Evolutionary conservation across 306 rosid genomes (phyloP), one percentile per base, ranked within the genome.

Genomic region (Malus orientalis): DNA sequence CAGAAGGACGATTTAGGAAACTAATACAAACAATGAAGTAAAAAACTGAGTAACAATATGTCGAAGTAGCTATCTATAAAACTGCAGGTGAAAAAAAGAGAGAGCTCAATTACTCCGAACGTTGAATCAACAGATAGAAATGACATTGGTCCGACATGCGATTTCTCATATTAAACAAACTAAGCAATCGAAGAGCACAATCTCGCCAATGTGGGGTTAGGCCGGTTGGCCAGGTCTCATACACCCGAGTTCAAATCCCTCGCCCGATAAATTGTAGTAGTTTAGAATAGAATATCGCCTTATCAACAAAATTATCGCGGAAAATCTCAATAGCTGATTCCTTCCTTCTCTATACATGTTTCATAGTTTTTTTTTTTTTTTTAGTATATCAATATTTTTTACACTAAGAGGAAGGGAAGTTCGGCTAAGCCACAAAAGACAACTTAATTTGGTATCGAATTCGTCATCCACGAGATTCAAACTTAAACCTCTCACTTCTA

Each of bases 1-100:
- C 23, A 53, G 71, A 70, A 74, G 82, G 71, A 78, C 33, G 67
- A 75, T 54, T 25, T 66, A 70, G 75, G 79, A 29, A 45, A 78
- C 55, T 74, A 72, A 45, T 23, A 6, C 22, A 16, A 62, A 44
- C 12, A 54, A 61, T 29, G 60, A 44, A 44, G 30, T 23, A 4
- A n/a, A 55, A 71, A 59, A 9, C 68, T 18, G 25, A 40, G 66
- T 22, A 22, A 4, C 54, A 73, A 58, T 32, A 38, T 36, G 53
- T 13, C 38, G n/a, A 36, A n/a, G 16, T 63, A 40, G 40, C 25
- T 58, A 16, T 44, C 70, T 23, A 62, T 19, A 58, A 3, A 29
- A 44, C 23, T 40, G 8, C 59, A 27, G 59, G 20, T 47, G 53
- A 27, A 44, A 74, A 54, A 40, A 38, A 40, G 67, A 42, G 5